Conservation (phyloP, 1,284 basidiomycete species). For the Pholiota adiposa region DNA sequence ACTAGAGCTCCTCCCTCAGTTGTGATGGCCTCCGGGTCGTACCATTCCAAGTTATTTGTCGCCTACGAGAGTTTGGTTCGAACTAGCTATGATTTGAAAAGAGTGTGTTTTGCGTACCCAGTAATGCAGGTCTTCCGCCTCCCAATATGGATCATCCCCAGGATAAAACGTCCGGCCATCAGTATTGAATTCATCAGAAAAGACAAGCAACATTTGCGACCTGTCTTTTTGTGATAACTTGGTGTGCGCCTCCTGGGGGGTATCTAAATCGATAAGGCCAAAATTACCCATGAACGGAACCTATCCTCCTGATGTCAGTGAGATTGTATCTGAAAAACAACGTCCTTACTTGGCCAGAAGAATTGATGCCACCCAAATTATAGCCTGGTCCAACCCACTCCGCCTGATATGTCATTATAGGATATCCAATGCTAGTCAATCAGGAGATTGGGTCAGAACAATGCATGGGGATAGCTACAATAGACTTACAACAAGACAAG, state of each 20-base stretch:
- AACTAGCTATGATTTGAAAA: background rate
- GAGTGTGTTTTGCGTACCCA: slow-evolving; percentile 50
- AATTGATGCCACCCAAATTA: slow-evolving; percentile 77
- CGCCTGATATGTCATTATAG: slow-evolving; percentile 55
- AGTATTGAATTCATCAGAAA: slow-evolving; percentile 81
- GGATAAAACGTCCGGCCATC: slow-evolving; percentile 74
- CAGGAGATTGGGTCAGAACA: background rate
- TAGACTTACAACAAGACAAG: slow-evolving; percentile 40
- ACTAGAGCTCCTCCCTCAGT: slow-evolving; percentile 81
- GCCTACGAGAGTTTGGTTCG: slow-evolving; percentile 30
- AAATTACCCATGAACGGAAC: slow-evolving; percentile 58
- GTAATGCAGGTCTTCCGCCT: slow-evolving; percentile 74
- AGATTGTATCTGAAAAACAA: background rate
- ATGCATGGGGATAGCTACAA: background rate
- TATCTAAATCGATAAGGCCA: slow-evolving; percentile 68
- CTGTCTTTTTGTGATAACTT: slow-evolving; percentile 55
- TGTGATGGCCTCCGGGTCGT: slow-evolving; percentile 78
- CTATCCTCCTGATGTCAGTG: slow-evolving; percentile 31
- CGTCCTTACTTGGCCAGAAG: slow-evolving; percentile 45
- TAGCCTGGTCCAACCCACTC: slow-evolving; percentile 45
- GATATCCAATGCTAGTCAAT: slow-evolving; percentile 52
- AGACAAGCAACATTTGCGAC: slow-evolving; percentile 49
- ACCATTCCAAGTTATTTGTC: slow-evolving; percentile 68
- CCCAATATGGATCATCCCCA: slow-evolving; percentile 69
- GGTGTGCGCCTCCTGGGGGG: slow-evolving; percentile 56